Conservation (phyloP, 2,329 filamentous ascomycete genomes). For the Fusarium sarcochroum region DNA sequence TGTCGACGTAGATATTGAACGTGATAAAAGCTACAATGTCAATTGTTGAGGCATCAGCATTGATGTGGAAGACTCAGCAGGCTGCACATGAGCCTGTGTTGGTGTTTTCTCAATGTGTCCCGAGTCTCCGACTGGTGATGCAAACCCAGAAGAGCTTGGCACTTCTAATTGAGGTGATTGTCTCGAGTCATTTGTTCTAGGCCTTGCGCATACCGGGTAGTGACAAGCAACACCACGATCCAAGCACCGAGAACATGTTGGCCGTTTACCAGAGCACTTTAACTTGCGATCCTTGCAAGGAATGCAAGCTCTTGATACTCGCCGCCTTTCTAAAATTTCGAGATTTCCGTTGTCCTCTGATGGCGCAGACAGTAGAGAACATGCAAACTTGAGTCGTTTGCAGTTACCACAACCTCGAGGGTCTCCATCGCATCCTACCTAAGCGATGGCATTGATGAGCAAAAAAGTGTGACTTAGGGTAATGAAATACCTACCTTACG, state of each 20-base stretch:
- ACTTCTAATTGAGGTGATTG: not conserved
- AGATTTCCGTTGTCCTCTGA: not conserved
- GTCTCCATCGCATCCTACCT: constrained; percentile 28
- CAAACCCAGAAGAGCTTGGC: not conserved
- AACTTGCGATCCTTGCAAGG: constrained; percentile 23
- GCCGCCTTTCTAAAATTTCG: constrained; percentile 9
- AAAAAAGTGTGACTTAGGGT: not conserved
- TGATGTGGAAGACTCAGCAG: not conserved
- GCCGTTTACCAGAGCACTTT: constrained; percentile 22
- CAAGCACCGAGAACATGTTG: constrained; percentile 15
- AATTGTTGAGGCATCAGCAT: not conserved
- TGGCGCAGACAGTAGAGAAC: not conserved
- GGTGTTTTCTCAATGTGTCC: not conserved
- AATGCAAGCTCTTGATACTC: constrained; percentile 23
- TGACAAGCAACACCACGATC: not conserved
- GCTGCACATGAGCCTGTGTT: not conserved
- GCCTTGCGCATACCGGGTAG: constrained; percentile 5
- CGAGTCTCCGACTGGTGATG: not conserved
- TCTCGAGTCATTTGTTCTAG: not conserved
- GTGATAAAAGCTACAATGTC: not conserved
- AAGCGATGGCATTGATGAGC: not conserved
- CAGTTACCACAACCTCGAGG: constrained; percentile 18
- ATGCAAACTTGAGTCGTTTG: constrained; percentile 16
- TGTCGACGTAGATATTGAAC: fast-evolving
- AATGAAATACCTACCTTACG: constrained; percentile 12